phyloP scores from a whole-genome alignment of 805 yeast species.

The Wickerhamomyces pijperi region DNA sequence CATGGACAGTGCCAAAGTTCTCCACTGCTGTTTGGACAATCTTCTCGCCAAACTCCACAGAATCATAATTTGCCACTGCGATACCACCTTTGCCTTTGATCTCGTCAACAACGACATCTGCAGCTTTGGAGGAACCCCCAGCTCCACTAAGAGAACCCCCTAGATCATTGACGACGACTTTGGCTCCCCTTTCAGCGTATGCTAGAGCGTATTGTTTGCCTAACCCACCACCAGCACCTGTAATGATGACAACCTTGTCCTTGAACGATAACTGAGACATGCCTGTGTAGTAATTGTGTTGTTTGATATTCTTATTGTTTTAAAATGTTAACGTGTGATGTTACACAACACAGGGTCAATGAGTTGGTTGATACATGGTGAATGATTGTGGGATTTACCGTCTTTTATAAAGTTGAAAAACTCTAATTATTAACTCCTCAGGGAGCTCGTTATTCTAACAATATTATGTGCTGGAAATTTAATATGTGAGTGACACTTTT shows the following conservation, averaged over 20 bases:
- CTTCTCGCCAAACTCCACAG: conserved; percentile 75
- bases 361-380: too few relatives aligned
- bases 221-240: conserved; percentile 97
- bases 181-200: conserved; percentile 85
- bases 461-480: too few relatives aligned
- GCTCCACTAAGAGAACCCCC: conserved; percentile 77
- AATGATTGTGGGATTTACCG: too few relatives aligned
- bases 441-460: too few relatives aligned
- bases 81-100: conserved; percentile 64
- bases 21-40: conserved; percentile 81
- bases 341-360: too few relatives aligned
- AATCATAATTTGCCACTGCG: conserved; percentile 92
- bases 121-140: conserved; percentile 64
- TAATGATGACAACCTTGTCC: conserved; percentile 81
- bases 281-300: too few relatives aligned
- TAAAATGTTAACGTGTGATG: too few relatives aligned
- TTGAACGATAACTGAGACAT: conserved; percentile 41
- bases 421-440: too few relatives aligned
- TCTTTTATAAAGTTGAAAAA: too few relatives aligned
- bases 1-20: conserved; percentile 79
- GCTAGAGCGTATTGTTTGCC: conserved; percentile 83
- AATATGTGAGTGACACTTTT: too few relatives aligned
- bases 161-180: conserved; percentile 88
- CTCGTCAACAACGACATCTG: conserved; percentile 83
- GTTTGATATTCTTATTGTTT: too few relatives aligned